Base-by-base conservation (phyloP, 805 yeast genomes). In the Huiozyma naganishii region DNA sequence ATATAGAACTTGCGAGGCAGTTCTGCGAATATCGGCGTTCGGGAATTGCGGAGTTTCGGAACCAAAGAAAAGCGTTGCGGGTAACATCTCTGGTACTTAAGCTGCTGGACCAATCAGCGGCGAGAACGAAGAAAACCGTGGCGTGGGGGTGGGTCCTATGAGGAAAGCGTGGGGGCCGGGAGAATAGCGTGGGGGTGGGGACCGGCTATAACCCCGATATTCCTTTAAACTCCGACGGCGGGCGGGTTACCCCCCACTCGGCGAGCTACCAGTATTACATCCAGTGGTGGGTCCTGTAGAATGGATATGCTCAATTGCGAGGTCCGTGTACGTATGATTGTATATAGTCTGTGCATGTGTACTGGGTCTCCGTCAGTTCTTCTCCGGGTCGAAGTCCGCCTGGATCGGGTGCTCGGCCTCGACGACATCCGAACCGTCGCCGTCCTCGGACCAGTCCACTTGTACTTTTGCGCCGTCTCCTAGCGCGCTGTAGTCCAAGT, bases 391-490 rank as follows among this genome's bases (percentile, higher is more conserved):
- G 39, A 54, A 55, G 17, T 57, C 61, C 27, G 54, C 46, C 39
- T 54, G 59, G 7, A 54, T 51, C n/a, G 47, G 44, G 8, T 46
- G 41, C 27, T 44, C 48, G 29, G 23, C 37, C 27, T 44, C 42
- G 4, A 40, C 42, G 4, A 37, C 27, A 9, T 32, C 43, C 23
- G 23, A 29, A 12, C 40, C 47, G 13, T 50, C 52, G 38, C 57
- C 63, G 48, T 79, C 83, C 39, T 80, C 88, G 17, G 74, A 65
- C 90, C 90, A 83, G 58, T 81, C 85, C 7, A 80, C 86, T 36
- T 40, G 42, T 28, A 48, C 28, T 30, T 40, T 43, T 2, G 23
- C 23, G 10, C 41, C 69, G 12, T 41, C 27, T 59, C 65, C 30
- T 71, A 63, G 61, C 73, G 69, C 51, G 27, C 27, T 41, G 13